Conservation (phyloP, 2,329 filamentous ascomycete genomes). For the Fusarium sp. region DNA sequence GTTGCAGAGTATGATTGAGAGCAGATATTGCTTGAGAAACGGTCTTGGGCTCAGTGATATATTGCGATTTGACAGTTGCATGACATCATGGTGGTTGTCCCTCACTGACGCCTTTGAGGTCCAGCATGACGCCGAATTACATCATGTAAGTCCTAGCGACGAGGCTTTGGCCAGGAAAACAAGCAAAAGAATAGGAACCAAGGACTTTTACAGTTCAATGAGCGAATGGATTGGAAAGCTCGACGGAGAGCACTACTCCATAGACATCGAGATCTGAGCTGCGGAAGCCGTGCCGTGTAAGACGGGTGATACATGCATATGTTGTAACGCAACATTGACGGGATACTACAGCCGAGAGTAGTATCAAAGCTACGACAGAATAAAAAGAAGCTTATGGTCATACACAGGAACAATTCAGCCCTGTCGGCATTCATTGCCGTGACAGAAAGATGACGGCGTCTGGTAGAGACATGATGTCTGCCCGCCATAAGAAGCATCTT, state of each 20-base stretch:
- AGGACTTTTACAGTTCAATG: not conserved
- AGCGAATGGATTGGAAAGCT: constrained; percentile 24
- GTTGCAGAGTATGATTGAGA: constrained; percentile 1
- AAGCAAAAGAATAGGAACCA: constrained; percentile 10
- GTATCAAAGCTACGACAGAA: not conserved
- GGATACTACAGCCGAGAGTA: not conserved
- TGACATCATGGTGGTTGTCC: constrained; percentile 36
- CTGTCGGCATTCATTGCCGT: not conserved
- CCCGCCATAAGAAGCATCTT: not conserved
- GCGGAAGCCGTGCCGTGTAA: not conserved
- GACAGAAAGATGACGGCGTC: not conserved
- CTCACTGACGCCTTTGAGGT: constrained; percentile 23
- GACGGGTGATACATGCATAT: not conserved
- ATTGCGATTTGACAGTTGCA: constrained; percentile 10
- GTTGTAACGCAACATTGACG: not conserved
- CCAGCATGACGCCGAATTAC: constrained; percentile 41
- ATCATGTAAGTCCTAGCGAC: constrained; percentile 30
- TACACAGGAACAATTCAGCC: not conserved
- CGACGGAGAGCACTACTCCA: constrained; percentile 7
- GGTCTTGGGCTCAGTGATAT: constrained; percentile 31
- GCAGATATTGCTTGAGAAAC: not conserved
- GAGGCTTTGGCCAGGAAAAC: constrained; percentile 4
- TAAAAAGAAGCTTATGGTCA: not conserved
- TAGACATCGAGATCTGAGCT: constrained; percentile 28
- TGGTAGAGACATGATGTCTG: not conserved